phyloP scores from a whole-genome alignment of 202 grass and related monocot species.

The Schoenoplectus triqueter region DNA sequence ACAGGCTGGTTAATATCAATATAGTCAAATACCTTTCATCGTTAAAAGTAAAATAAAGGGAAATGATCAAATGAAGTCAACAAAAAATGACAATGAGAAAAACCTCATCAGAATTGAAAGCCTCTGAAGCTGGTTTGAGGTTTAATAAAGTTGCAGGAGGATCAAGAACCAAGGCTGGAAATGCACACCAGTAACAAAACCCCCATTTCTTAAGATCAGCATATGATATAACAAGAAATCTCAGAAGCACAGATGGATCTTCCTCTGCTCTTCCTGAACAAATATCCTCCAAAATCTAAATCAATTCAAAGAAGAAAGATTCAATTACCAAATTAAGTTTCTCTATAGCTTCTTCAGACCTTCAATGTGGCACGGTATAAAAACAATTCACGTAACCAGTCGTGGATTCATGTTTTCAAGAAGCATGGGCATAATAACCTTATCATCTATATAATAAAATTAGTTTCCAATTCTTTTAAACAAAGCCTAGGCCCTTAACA shows the following conservation, averaged over 20 bases:
- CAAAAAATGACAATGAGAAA: neutral
- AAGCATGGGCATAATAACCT: too few species aligned
- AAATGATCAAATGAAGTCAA: conserved; percentile 9
- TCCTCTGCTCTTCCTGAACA: conserved; percentile 74
- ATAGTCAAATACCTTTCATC: neutral
- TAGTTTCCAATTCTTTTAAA: too few species aligned
- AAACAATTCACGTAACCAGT: neutral
- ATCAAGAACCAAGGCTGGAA: conserved; percentile 76
- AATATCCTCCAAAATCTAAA: conserved; percentile 78
- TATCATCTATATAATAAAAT: too few species aligned
- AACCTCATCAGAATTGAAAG: conserved; percentile 62
- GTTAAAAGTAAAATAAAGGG: neutral
- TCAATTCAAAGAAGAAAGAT: conserved; percentile 2
- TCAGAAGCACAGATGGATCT: conserved; percentile 58
- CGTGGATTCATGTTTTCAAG: too few species aligned
- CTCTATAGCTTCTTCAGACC: neutral
- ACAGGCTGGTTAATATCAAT: conserved; percentile 33
- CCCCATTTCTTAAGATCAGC: conserved; percentile 94
- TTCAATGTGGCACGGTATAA: neutral
- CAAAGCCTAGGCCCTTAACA: too few species aligned
- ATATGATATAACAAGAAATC: conserved; percentile 86
- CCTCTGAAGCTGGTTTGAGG: conserved; percentile 47
- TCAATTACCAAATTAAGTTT: conserved; percentile 4
- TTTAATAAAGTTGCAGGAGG: conserved; percentile 61
- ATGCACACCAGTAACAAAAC: conserved; percentile 64